Evolutionary conservation across 2,329 filamentous ascomycete genomes (phyloP).

Genomic region (Neoarthrinium moseri): DNA sequence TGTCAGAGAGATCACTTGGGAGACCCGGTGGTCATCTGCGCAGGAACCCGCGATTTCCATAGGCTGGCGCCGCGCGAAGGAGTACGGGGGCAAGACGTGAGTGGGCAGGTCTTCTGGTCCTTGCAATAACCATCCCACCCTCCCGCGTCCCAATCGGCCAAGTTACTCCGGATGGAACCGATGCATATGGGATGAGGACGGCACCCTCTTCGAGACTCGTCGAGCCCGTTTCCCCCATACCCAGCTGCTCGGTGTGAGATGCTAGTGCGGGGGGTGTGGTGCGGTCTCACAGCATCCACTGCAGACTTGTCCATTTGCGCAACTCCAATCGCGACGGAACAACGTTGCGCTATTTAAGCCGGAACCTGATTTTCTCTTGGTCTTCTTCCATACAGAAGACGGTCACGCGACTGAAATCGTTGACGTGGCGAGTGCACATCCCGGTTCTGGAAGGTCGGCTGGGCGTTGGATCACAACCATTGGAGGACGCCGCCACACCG

Average conservation of each 20-base stretch:
- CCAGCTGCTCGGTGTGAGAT: slow-evolving; percentile 6
- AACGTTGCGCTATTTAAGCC: background rate
- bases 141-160: background rate
- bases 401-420: background rate
- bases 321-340: background rate
- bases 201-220: background rate
- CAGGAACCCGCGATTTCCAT: slow-evolving; percentile 33
- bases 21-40: slow-evolving; percentile 29
- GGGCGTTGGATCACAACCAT: background rate
- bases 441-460: slow-evolving; percentile 3
- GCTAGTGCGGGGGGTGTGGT: slow-evolving; percentile 1
- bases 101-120: background rate
- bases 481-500: slow-evolving; percentile 2
- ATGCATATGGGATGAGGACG: background rate
- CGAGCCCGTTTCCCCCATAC: background rate
- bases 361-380: background rate
- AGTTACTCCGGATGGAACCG: background rate
- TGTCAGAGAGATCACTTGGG: background rate
- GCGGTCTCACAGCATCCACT: background rate
- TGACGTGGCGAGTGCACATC: slow-evolving; percentile 6
- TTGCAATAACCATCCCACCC: background rate
- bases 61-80: slow-evolving; percentile 18
- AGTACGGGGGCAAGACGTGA: background rate
- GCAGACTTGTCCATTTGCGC: background rate
- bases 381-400: background rate